Base-by-base conservation (phyloP, 2,329 filamentous ascomycete genomes). In the Pseudocercospora pini-densiflorae region DNA sequence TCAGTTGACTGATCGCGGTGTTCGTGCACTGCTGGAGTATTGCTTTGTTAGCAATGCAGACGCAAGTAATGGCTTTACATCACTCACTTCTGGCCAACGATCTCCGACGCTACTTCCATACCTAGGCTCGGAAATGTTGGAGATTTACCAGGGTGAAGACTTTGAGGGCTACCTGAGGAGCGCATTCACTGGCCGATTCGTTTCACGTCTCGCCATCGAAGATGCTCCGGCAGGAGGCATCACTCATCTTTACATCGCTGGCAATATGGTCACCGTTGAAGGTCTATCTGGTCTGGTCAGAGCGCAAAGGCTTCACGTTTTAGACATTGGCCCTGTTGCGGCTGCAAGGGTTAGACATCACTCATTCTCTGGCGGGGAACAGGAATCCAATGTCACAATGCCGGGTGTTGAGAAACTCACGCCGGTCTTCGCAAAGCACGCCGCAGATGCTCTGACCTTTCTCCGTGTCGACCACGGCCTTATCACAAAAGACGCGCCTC, bases 231-330 rank as follows among this genome's bases (percentile, higher is more conserved):
- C 84, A 70, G 77, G 80, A 9, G 87, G 87, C 2, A 82, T 89
- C 43, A 89, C 87, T 0, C 87, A 89, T 76, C 77, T 89, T 2
- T 88, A 87, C 71, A 81, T 89, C 14, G 81, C 86, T 3, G 81
- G 82, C 7, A 89, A 89, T 64, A 71, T 78, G 2, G 74, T 89
- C 5, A 87, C 85, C 1, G 81, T 86, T 0, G 85, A 88, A 73
- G 86, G 86, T 0, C 77, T 86, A 5, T 84, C 83, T 3, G 83
- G 82, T 16, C 77, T 89, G 5, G 71, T 88, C 10, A 77, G 82
- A 58, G 85, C 85, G 7, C 79, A 77, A 61, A 79, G 82, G 33
- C 76, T 89, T 8, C 81, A 87, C 69, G 83, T 86, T 2, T 78
- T 89, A 2, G 87, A 89, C 75, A 79, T 81, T 33, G 87, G 87